Base-by-base conservation (phyloP, 1,284 basidiomycete genomes). In the Hypsizygus ulmarius region DNA sequence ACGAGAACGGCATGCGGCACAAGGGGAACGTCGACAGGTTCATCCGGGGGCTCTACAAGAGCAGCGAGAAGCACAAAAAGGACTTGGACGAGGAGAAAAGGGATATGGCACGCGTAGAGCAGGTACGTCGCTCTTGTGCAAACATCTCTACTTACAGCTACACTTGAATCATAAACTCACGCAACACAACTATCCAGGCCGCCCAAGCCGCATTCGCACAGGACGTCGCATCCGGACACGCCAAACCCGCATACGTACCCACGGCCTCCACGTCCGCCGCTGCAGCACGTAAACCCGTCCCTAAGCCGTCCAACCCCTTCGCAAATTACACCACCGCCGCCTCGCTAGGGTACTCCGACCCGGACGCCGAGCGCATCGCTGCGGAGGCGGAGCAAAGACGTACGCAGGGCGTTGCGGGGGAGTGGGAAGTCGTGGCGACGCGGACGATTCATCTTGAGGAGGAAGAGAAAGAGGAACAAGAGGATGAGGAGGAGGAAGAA, bases 11-110 rank as follows among this genome's bases (percentile, higher is more conserved):
- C 37, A 70, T 96, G 42, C 83, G 92, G 39, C 97, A 99, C 73
- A 91, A 97, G 65, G 93, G 93, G 40, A 97, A 92, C 66, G 84
- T 91, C 53, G 94, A 97, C 63, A 79, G 94, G 7, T 96, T 89
- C 67, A 90, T 99, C 45, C 78, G 92, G 35, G 83, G 89, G 35
- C 79, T 98, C 25, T 99, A 99, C 78, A 96, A 96, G 72, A 74
- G 83, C n/a, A 89, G 93, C 3, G 91, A 94, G 70, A 85, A 87
- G 70, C 81, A 83, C 46, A 90, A 91, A 72, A 84, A 87, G 65
- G 94, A 97, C 57, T 76, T 78, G 39, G 90, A 89, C 46, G 87
- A 93, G 60, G 93, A 95, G 69, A 87, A 82, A 58, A 73, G 83
- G 53, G 91, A 97, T 63, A 91, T 98, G 78, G 84, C 76, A 10